Evolutionary conservation across 805 yeast species (phyloP), one percentile per base, ranked within the genome.

Genomic region (Debaryomyces castellii): DNA sequence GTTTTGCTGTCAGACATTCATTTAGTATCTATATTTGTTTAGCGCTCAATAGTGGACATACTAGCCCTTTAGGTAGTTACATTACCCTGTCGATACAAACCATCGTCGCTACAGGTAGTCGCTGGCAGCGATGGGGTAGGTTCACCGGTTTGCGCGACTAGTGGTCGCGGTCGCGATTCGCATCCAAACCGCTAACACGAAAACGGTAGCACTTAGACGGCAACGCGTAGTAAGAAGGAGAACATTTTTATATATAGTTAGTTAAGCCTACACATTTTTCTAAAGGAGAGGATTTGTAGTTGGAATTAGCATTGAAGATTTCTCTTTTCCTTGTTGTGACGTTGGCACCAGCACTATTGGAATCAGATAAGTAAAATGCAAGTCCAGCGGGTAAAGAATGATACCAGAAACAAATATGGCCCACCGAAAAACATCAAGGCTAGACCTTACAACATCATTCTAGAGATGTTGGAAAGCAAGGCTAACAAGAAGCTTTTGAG

Each of bases 391-490:
- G 40, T 37, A 16, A 37, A 37, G 40, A 37, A 22, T 22, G 40
- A 37, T 22, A 37, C 30, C 18, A 22, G 28, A 37, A 23, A 14
- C 28, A 37, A 37, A 21, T 55, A 53, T 43, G 62, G 69, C 44
- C 46, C 46, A n/a, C 74, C 76, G 5, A 46, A 62, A 14, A 58
- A 51, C 28, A 51, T 59, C 34, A 60, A 57, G 43, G 59, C 66
- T 1, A 55, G 63, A 43, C 60, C 69, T 5, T 77, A 77, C 55
- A 63, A 72, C n/a, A 48, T 70, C 18, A 63, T 61, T 52, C 63
- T 79, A 30, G 84, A 80, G 52, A 62, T 67, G 9, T 60, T 76
- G 37, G 85, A 80, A 55, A 62, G 71, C 12, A 71, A 63, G 49
- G 69, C 74, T 36, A 78, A 79, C 57, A 65, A 64, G 39, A 63